These are phyloP conservation scores for Fusarium xylarioides DNA, from an alignment of 2,329 filamentous ascomycete species.

Conservation along the genomic window DNA sequence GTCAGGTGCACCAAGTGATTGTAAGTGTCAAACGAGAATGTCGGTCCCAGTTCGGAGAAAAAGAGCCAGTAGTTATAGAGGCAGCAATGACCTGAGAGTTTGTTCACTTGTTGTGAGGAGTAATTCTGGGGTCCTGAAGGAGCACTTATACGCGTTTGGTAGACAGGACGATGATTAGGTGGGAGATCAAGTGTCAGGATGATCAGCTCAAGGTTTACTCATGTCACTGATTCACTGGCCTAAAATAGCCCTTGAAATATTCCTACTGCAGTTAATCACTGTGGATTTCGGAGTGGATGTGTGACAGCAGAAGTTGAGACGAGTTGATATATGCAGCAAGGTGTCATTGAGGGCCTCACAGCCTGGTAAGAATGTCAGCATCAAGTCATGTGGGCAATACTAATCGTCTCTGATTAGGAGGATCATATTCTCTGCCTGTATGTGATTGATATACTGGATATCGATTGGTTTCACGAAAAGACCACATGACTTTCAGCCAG, in stretches of 20 bases:
- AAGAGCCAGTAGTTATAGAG: background rate
- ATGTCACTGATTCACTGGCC: background rate
- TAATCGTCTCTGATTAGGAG: background rate
- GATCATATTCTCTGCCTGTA: background rate
- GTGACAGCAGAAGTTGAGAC: background rate
- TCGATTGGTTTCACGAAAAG: background rate
- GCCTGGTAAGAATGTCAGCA: background rate
- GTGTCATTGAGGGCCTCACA: conserved; percentile 4
- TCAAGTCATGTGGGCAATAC: background rate
- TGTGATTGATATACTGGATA: background rate
- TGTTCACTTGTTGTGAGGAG: background rate
- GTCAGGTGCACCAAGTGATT: conserved; percentile 1
- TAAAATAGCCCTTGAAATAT: background rate
- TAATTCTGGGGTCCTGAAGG: background rate
- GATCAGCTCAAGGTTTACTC: background rate
- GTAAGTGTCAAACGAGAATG: background rate
- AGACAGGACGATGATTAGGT: background rate
- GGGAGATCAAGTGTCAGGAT: conserved; percentile 1
- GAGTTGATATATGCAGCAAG: conserved; percentile 1
- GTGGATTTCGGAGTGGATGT: background rate
- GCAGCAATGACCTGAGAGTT: background rate
- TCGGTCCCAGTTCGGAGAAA: background rate
- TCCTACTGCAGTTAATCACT: background rate
- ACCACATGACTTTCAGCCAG: background rate
- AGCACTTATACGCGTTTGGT: background rate